phyloP scores from a whole-genome alignment of 2,329 filamentous ascomycete species.

The Harringtonia aguacate region DNA sequence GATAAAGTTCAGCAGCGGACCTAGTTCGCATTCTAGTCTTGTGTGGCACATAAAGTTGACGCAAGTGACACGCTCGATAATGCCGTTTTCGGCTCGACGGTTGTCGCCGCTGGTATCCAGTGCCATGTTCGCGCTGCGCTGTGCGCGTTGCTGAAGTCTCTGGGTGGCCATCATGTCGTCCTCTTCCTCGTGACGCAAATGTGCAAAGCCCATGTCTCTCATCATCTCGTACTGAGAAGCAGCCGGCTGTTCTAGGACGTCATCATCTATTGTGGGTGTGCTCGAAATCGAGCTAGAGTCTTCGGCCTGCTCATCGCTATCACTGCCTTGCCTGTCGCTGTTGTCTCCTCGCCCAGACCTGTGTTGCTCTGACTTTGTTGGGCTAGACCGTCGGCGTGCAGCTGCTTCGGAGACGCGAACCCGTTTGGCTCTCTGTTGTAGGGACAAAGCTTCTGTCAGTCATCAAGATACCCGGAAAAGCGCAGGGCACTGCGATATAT shows the following conservation, averaged over 20 bases:
- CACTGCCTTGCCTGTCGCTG: conserved; percentile 7
- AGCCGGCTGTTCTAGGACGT: conserved; percentile 21
- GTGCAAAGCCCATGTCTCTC: conserved; percentile 47
- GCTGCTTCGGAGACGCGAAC: conserved; percentile 21
- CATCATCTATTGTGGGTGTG: neutral
- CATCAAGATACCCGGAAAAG: too few species aligned
- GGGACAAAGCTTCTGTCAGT: neutral
- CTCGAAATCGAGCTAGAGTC: too few species aligned
- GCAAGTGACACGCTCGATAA: conserved; percentile 79
- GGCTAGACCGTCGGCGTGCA: neutral
- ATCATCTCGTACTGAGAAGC: conserved; percentile 52
- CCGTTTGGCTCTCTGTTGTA: conserved; percentile 20
- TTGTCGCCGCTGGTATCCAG: conserved; percentile 45
- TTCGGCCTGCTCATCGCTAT: neutral
- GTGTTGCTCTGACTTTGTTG: neutral
- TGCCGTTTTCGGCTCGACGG: conserved; percentile 67
- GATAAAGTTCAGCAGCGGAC: conserved; percentile 94
- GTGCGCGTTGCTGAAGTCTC: conserved; percentile 38
- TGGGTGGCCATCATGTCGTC: conserved; percentile 58
- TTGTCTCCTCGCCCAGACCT: too few species aligned
- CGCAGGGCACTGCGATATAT: too few species aligned
- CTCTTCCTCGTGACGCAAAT: conserved; percentile 43
- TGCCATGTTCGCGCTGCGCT: conserved; percentile 9
- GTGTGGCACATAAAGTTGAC: conserved; percentile 96
- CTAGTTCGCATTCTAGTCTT: conserved; percentile 71